Evolutionary conservation across 2,329 filamentous ascomycete species (phyloP), one percentile per base, ranked within the genome.

Genomic region (Trichoderma atrobrunneum): DNA sequence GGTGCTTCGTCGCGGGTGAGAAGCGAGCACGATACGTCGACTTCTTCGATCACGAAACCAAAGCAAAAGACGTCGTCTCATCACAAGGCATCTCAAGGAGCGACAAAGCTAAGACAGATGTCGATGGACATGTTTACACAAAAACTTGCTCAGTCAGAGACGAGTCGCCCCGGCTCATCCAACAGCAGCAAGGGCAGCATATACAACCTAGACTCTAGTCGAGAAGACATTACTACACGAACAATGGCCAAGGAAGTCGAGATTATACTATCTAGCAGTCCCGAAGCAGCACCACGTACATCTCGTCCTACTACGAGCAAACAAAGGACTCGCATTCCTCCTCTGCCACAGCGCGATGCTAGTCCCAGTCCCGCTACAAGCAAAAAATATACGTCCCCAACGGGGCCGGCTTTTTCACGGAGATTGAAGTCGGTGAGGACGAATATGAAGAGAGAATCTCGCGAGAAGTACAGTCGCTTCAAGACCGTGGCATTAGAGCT

Each of bases 361-460:
- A 77, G 72, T 28, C 73, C 76, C 14, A 73, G 69, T 3, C 74
- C 75, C 7, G 7, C 24, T 32, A 14, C 71, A 71, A 80, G 76
- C 75, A 85, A 83, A 73, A 85, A 81, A 73, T 84, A 14, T 79
- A 83, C 72, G 74, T 83, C 43, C 82, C 83, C 14, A 79, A 80
- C 56, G 76, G 77, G 16, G 76, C 76, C 7, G 84, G 84, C 3
- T 85, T 84, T 76, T 82, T 83, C 73, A 76, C 78, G 30, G 83
- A 80, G 36, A 68, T 79, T 3, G 74, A 78, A 18, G 75, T 78
- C 8, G 74, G 77, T 1, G 74, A 72, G 1, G 75, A 78, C 14
- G 74, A 82, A 71, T 74, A 76, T 1, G 78, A 79, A 16, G 76
- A 74, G 7, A 72, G 72, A 63, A 34, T 78, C 26, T 74, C 74